phyloP scores from a whole-genome alignment of 768 basidiomycete species.

The Suillus spraguei region DNA sequence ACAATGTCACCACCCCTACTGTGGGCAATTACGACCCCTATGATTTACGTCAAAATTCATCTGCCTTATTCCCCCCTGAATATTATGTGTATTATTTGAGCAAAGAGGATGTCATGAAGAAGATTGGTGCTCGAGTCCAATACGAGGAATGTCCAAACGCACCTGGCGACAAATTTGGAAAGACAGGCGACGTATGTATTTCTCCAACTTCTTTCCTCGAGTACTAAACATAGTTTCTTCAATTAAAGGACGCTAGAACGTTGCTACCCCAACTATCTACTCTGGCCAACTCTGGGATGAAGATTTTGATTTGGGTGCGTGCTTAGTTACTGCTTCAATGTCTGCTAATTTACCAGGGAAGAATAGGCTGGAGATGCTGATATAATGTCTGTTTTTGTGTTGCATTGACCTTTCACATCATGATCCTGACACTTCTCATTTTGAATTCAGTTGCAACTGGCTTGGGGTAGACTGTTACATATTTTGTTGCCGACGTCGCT shows the following conservation, averaged over 20 bases:
- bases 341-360: background rate
- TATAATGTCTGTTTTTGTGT: constrained; percentile 23
- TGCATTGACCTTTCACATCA: background rate
- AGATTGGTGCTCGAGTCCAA: constrained; percentile 53
- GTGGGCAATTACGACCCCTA: constrained; percentile 54
- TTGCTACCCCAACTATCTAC: constrained; percentile 38
- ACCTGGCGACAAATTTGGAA: constrained; percentile 43
- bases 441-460: constrained; percentile 22
- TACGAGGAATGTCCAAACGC: constrained; percentile 54
- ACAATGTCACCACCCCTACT: constrained; percentile 53
- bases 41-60: constrained; percentile 59
- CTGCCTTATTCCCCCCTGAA: constrained; percentile 56
- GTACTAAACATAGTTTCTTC: constrained; percentile 15
- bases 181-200: constrained; percentile 57
- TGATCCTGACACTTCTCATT: constrained; percentile 12
- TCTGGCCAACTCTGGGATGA: constrained; percentile 39
- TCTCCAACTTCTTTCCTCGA: constrained; percentile 4
- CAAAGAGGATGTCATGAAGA: constrained; percentile 35
- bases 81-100: constrained; percentile 53
- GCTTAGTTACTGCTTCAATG: too few species aligned
- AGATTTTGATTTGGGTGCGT: constrained; percentile 43
- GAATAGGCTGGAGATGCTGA: constrained; percentile 31
- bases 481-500: background rate
- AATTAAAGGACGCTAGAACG: constrained; percentile 36
- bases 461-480: constrained; percentile 37